Evolutionary conservation across 148 eudicot species (phyloP).

Genomic region (Rhododendron henanense): DNA sequence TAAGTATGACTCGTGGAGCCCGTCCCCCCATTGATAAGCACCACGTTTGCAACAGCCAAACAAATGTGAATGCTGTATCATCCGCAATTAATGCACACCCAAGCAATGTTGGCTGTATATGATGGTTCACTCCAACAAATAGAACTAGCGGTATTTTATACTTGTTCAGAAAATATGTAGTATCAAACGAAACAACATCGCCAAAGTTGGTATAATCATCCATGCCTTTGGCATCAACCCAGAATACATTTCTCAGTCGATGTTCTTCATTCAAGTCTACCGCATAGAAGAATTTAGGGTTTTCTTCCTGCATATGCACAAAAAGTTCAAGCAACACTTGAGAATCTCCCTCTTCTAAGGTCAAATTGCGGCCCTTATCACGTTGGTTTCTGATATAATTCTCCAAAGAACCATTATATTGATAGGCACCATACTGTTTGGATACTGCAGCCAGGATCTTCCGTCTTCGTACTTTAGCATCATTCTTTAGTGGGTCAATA

Average conservation of each 20-base stretch:
- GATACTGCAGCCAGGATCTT: conserved; percentile 48
- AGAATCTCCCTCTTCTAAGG: conserved; percentile 58
- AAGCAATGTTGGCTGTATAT: conserved; percentile 57
- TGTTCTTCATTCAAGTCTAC: conserved; percentile 67
- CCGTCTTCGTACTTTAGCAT: conserved; percentile 45
- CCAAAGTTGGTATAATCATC: conserved; percentile 54
- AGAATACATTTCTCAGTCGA: conserved; percentile 56
- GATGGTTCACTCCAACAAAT: conserved; percentile 63
- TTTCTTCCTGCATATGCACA: conserved; percentile 64
- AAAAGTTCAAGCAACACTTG: conserved; percentile 50
- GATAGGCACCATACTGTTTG: conserved; percentile 49
- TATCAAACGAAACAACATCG: conserved; percentile 59
- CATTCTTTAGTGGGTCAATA: conserved; percentile 45
- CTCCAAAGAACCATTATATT: conserved; percentile 40
- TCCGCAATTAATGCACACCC: conserved; percentile 61
- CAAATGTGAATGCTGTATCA: conserved; percentile 45
- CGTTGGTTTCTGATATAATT: conserved; percentile 41
- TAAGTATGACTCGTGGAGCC: conserved; percentile 47
- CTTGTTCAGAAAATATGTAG: conserved; percentile 45
- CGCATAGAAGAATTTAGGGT: conserved; percentile 57
- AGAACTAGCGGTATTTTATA: conserved; percentile 55
- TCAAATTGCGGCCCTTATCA: conserved; percentile 47
- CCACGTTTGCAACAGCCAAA: conserved; percentile 65
- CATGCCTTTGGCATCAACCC: conserved; percentile 65
- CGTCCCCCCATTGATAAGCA: conserved; percentile 53